Evolutionary conservation across 495 filamentous ascomycete genomes (phyloP).

Genomic region (Lasiosphaeria ovina): DNA sequence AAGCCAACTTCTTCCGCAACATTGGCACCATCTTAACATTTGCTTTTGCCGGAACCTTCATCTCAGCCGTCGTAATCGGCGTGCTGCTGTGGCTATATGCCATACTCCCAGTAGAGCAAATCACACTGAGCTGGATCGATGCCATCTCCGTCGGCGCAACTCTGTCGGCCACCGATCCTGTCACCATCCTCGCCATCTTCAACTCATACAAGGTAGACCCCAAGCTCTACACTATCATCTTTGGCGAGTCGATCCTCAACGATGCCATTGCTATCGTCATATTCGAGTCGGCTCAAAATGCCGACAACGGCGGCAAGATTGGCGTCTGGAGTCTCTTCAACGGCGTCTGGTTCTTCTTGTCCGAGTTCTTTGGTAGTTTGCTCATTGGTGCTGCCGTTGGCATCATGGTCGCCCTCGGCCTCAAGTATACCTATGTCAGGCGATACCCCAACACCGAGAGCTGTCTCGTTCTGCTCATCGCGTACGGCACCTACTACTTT

Average conservation of each 20-base stretch:
- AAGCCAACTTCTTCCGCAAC: slow-evolving; percentile 97
- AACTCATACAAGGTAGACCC: slow-evolving; percentile 99
- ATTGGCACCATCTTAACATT: slow-evolving; percentile 98
- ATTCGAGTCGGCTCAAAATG: slow-evolving; percentile 94
- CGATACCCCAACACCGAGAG: slow-evolving; percentile 96
- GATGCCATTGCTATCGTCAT: slow-evolving; percentile 98
- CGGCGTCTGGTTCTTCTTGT: slow-evolving; percentile 89
- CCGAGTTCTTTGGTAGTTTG: slow-evolving; percentile 93
- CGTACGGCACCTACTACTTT: slow-evolving; percentile 96
- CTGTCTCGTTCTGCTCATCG: slow-evolving; percentile 86
- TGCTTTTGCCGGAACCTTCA: slow-evolving; percentile 95
- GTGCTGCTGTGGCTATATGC: slow-evolving; percentile 86
- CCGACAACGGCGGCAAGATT: slow-evolving; percentile 58
- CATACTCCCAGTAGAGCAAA: slow-evolving; percentile 75
- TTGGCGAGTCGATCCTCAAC: slow-evolving; percentile 96
- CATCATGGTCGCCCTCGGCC: slow-evolving; percentile 75
- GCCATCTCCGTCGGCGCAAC: slow-evolving; percentile 95
- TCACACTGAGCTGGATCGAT: slow-evolving; percentile 86
- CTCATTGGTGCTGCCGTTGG: slow-evolving; percentile 84
- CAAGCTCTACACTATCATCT: slow-evolving; percentile 96
- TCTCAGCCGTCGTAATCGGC: slow-evolving; percentile 90
- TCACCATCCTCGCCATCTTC: slow-evolving; percentile 97
- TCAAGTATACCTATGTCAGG: slow-evolving; percentile 91
- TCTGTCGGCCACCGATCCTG: slow-evolving; percentile 92
- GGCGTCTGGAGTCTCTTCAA: slow-evolving; percentile 78